These are phyloP conservation scores for Candida glucosophila DNA, from an alignment of 1,139 yeast species.

Conservation along the genomic window DNA sequence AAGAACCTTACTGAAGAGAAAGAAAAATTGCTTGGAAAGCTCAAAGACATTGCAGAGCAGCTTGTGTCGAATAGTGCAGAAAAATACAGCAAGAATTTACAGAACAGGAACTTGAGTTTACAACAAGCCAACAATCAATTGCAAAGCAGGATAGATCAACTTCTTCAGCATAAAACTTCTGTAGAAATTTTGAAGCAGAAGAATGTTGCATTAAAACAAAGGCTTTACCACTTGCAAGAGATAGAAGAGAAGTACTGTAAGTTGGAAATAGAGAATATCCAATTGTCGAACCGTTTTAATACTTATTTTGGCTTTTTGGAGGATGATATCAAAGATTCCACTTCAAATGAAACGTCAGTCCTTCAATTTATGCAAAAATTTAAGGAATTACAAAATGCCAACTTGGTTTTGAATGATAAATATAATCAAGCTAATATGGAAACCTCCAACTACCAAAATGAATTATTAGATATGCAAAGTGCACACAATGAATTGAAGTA, in stretches of 20 bases:
- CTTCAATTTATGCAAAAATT: constrained; percentile 23
- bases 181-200: constrained; percentile 32
- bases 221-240: constrained; percentile 31
- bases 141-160: constrained; percentile 19
- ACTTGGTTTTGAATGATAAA: constrained; percentile 30
- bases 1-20: constrained; percentile 20
- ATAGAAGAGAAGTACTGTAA: constrained; percentile 41
- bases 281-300: constrained; percentile 34
- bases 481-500: constrained; percentile 9
- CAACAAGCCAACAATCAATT: constrained; percentile 25
- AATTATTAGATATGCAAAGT: constrained; percentile 13
- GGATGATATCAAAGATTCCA: constrained; percentile 14
- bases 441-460: constrained; percentile 9
- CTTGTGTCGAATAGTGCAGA: constrained; percentile 3
- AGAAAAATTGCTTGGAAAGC: constrained; percentile 45
- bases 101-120: constrained; percentile 18
- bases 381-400: constrained; percentile 29
- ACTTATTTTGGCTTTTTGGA: constrained; percentile 25
- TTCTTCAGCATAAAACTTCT: constrained; percentile 33
- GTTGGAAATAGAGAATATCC: constrained; percentile 44
- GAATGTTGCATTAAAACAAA: constrained; percentile 22
- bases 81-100: constrained; percentile 17
- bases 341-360: constrained; percentile 15
- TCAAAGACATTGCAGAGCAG: constrained; percentile 7
- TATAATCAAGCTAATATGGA: constrained; percentile 19